Conservation (phyloP, 2,329 filamentous ascomycete genomes). For the Aspergillus aculeatinus region DNA sequence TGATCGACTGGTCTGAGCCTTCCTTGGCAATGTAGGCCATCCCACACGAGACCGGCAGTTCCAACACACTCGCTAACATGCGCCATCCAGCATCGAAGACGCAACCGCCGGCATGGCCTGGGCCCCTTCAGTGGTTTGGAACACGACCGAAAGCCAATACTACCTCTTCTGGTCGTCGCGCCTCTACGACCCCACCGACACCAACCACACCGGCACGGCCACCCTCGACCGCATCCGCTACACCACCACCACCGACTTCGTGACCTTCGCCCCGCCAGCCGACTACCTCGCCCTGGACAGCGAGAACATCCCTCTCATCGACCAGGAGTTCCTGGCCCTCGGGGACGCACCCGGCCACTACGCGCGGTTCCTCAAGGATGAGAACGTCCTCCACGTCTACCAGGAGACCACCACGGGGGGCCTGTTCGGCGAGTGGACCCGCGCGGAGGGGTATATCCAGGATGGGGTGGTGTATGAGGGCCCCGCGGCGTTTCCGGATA, state of each 20-base stretch:
- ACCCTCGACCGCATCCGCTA: constrained; percentile 8
- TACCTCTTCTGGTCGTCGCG: constrained; percentile 9
- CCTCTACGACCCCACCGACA: background rate
- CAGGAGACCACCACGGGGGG: constrained; percentile 5
- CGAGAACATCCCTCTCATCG: constrained; percentile 6
- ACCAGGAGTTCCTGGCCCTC: constrained; percentile 9
- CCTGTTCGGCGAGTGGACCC: constrained; percentile 4
- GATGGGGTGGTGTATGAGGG: constrained; percentile 4
- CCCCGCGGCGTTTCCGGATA: constrained; percentile 5
- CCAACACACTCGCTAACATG: background rate
- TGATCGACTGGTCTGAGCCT: constrained; percentile 7
- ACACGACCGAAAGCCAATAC: constrained; percentile 1
- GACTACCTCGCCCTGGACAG: constrained; percentile 8
- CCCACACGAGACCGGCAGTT: background rate
- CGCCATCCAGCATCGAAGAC: constrained; percentile 1
- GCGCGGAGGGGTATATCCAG: constrained; percentile 1
- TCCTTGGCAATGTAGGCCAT: background rate
- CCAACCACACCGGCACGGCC: background rate
- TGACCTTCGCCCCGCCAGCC: background rate
- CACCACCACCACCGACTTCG: constrained; percentile 7
- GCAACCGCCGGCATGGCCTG: constrained; percentile 8
- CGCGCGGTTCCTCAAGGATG: constrained; percentile 4
- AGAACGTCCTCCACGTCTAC: constrained; percentile 7
- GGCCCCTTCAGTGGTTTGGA: constrained; percentile 8
- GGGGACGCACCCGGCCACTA: background rate